A percentile compares a stretch with the other conserved stretches of the same genome.
phyloP scores from a whole-genome alignment of 2,329 filamentous ascomycete species.

The Colletotrichum karsti region DNA sequence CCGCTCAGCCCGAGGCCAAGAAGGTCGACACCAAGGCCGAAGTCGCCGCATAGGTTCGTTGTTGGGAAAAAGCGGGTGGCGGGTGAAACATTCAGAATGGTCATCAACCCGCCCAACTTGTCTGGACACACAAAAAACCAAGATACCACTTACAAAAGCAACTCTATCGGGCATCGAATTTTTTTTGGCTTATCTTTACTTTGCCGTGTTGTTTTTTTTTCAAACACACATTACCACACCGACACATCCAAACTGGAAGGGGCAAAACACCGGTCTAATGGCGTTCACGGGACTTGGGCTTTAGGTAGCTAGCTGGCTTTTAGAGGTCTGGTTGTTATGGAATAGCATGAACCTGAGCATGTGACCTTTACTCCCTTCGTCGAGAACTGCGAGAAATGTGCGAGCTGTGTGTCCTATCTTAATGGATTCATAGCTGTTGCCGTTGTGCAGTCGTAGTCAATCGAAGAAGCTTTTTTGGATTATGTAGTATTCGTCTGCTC shows the following conservation, averaged over 20 bases:
- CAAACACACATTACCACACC: too few relatives aligned
- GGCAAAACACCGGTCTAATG: conserved; percentile 25
- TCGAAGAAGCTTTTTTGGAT: too few relatives aligned
- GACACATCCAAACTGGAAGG: background rate
- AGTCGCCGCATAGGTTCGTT: conserved; percentile 14
- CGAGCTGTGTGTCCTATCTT: background rate
- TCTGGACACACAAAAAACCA: conserved; percentile 13
- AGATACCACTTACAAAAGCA: conserved; percentile 30
- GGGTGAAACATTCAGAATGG: background rate
- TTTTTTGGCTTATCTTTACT: conserved; percentile 16
- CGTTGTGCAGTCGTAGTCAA: conserved; percentile 17
- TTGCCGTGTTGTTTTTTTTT: too few relatives aligned
- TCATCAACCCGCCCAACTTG: background rate
- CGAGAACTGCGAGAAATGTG: conserved; percentile 5
- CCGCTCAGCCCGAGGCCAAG: conserved; percentile 63
- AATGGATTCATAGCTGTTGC: background rate
- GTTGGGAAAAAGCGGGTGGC: background rate
- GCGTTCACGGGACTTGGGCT: conserved; percentile 26
- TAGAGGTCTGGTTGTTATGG: conserved; percentile 29
- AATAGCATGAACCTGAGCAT: conserved; percentile 29
- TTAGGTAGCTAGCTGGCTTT: conserved; percentile 26
- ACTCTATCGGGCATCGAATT: conserved; percentile 26
- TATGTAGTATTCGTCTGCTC: too few relatives aligned
- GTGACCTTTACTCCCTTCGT: conserved; percentile 13
- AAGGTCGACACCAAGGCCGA: conserved; percentile 66